Evolutionary conservation across 371 early-diverging fungal species (phyloP).

Genomic region (Blakeslea trispora): DNA sequence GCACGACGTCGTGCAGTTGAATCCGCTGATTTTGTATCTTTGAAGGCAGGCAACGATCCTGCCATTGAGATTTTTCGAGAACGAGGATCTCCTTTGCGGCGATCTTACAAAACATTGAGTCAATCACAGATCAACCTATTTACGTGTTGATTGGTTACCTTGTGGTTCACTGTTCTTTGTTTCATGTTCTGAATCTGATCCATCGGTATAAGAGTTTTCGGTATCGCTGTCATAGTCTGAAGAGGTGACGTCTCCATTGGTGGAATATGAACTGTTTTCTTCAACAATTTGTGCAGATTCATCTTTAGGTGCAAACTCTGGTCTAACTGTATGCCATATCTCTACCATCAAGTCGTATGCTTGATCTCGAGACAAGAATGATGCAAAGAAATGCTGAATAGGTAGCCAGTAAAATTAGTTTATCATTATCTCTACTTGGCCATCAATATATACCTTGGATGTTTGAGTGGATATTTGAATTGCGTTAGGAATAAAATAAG

Average conservation of each 20-base stretch:
- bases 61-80: neutral
- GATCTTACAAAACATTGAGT: neutral
- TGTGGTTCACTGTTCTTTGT: too few relatives aligned
- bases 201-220: conserved; percentile 19
- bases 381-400: conserved; percentile 73
- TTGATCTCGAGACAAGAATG: conserved; percentile 79
- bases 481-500: conserved; percentile 86
- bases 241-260: conserved; percentile 15
- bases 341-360: conserved; percentile 74
- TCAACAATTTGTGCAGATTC: conserved; percentile 4
- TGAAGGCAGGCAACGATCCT: conserved; percentile 5
- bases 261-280: conserved; percentile 10
- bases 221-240: conserved; percentile 32
- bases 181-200: neutral
- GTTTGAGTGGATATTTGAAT: conserved; percentile 78
- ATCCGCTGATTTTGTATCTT: neutral
- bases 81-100: neutral
- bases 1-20: conserved; percentile 3
- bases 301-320: conserved; percentile 29
- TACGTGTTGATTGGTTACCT: too few relatives aligned
- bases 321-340: conserved; percentile 56
- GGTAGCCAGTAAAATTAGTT: neutral
- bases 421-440: too few relatives aligned
- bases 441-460: conserved; percentile 46
- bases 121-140: too few relatives aligned